These are phyloP conservation scores for Tremella yokohamensis DNA, from an alignment of 768 basidiomycete species.

Conservation along the genomic window DNA sequence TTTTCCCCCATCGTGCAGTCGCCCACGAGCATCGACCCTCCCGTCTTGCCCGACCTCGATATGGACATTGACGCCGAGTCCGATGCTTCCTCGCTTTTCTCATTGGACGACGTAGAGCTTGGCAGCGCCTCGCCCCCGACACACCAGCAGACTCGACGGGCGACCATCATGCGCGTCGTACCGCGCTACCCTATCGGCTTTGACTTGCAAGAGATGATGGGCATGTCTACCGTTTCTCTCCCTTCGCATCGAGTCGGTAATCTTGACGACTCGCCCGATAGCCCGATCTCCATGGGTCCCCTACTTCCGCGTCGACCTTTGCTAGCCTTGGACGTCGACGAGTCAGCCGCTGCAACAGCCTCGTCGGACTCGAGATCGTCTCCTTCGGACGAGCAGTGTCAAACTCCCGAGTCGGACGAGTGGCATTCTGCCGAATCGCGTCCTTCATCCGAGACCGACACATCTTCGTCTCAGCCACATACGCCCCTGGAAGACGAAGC, in stretches of 20 bases:
- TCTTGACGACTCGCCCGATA: too few species aligned
- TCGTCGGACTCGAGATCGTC: too few species aligned
- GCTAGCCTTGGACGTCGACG: too few species aligned
- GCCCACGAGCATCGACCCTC: background rate
- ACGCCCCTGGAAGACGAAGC: background rate
- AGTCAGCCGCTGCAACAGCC: too few species aligned
- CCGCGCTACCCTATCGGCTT: constrained; percentile 1
- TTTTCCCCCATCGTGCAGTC: background rate
- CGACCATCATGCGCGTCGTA: background rate
- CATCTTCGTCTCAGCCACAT: too few species aligned
- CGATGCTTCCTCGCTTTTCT: background rate
- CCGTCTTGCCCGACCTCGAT: background rate
- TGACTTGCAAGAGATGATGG: constrained; percentile 3
- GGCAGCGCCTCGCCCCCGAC: background rate
- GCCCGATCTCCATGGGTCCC: too few species aligned
- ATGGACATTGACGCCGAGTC: background rate
- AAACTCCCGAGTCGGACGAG: too few species aligned
- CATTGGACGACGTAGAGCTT: background rate
- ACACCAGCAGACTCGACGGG: background rate
- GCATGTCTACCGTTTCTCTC: background rate
- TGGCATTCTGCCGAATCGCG: too few species aligned
- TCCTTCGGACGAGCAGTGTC: too few species aligned
- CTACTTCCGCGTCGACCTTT: too few species aligned
- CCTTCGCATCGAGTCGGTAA: too few species aligned
- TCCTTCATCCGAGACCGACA: too few species aligned